Conservation (phyloP, 208 protist species). For the Leptomonas pyrrhocoris region DNA sequence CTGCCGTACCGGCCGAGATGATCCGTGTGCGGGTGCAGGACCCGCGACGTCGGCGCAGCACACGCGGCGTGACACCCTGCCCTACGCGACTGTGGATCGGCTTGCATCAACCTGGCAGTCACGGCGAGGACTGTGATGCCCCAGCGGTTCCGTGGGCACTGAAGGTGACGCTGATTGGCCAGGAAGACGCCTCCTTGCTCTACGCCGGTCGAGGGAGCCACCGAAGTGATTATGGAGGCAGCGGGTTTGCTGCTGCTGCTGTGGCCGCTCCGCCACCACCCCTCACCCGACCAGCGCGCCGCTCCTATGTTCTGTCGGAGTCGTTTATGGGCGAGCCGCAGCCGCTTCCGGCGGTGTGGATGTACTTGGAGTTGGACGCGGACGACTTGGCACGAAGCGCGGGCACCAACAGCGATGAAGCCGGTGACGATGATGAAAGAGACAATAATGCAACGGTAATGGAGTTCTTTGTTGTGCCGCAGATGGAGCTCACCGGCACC, state of each 20-base stretch:
- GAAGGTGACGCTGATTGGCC: conserved; percentile 47
- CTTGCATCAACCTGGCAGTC: conserved; percentile 50
- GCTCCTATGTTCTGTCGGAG: conserved; percentile 51
- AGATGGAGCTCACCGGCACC: conserved; percentile 34
- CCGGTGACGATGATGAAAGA: background rate
- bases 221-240: background rate
- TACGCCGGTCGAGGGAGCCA: background rate
- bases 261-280: background rate
- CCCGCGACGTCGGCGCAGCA: too few species aligned
- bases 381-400: background rate
- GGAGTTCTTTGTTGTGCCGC: conserved; percentile 57
- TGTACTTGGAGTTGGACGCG: conserved; percentile 67
- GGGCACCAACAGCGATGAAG: background rate
- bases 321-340: conserved; percentile 60
- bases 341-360: conserved; percentile 61
- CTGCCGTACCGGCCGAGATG: conserved; percentile 38
- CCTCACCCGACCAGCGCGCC: conserved; percentile 9
- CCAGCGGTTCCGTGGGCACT: conserved; percentile 30
- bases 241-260: background rate
- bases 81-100: conserved; percentile 67
- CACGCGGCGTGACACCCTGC: background rate
- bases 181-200: conserved; percentile 20
- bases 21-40: conserved; percentile 42
- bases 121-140: background rate
- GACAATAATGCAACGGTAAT: background rate